Percentiles rank a stretch among this genome's conserved stretches.
These are phyloP conservation scores for Shiraia bambusicola DNA, from an alignment of 2,329 filamentous ascomycete genomes.

Conservation along the genomic window DNA sequence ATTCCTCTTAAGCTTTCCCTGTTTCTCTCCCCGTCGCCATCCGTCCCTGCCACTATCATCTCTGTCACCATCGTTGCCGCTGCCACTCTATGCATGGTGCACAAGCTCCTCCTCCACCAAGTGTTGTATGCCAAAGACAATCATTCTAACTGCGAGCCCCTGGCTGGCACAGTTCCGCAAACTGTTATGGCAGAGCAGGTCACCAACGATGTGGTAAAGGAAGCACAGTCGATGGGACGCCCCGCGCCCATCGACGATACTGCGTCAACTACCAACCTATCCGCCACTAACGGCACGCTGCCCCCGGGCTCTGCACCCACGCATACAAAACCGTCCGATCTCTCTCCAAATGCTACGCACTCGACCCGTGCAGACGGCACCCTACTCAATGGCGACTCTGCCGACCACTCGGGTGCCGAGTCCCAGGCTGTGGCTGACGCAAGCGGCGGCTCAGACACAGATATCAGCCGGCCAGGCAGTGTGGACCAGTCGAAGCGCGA, in stretches of 20 bases:
- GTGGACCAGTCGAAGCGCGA: constrained; percentile 56
- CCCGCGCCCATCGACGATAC: constrained; percentile 64
- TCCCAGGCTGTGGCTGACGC: constrained; percentile 61
- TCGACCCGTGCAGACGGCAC: constrained; percentile 24
- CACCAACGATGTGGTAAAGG: constrained; percentile 71
- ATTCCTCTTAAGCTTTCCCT: constrained; percentile 32
- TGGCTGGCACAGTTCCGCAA: constrained; percentile 50
- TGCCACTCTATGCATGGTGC: constrained; percentile 18
- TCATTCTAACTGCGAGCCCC: constrained; percentile 36
- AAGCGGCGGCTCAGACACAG: constrained; percentile 76
- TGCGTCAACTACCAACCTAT: constrained; percentile 60
- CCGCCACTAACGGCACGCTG: constrained; percentile 54
- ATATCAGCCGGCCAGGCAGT: constrained; percentile 62
- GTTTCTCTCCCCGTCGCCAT: constrained; percentile 10
- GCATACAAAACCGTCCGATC: constrained; percentile 26
- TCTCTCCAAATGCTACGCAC: constrained; percentile 43
- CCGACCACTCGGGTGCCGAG: constrained; percentile 36
- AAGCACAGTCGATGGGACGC: constrained; percentile 67
- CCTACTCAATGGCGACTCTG: constrained; percentile 41
- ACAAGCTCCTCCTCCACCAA: constrained; percentile 10
- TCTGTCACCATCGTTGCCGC: too few species aligned
- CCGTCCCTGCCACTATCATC: too few species aligned
- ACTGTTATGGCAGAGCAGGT: constrained; percentile 74
- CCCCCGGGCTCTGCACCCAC: constrained; percentile 41
- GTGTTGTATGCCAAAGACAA: constrained; percentile 25